Percentiles rank a stretch among this genome's conserved stretches.
Evolutionary conservation across 164 flowering plant genomes (phyloP).

Genomic region (Tetrastigma voinierianum): DNA sequence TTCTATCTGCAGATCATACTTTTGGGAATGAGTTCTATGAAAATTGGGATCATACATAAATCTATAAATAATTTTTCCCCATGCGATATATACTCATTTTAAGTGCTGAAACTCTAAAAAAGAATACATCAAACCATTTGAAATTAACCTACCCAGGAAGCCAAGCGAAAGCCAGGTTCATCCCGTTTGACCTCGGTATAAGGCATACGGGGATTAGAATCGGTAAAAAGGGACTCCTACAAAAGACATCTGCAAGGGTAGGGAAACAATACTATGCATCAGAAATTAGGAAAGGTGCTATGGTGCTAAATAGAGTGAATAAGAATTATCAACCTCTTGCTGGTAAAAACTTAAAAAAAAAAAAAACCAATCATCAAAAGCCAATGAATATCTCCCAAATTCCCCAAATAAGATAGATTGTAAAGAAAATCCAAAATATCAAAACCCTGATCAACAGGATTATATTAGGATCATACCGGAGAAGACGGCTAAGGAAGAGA

Average conservation of each 20-base stretch:
- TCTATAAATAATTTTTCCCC: too few relatives aligned
- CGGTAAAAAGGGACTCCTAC: constrained; percentile 40
- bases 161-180: too few relatives aligned
- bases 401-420: too few relatives aligned
- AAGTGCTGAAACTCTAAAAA: not conserved
- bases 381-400: too few relatives aligned
- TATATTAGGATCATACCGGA: too few relatives aligned
- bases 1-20: not conserved
- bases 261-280: constrained; percentile 37
- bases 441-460: too few relatives aligned
- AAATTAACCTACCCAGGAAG: constrained; percentile 25
- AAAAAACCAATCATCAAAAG: too few relatives aligned
- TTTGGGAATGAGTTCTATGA: not conserved
- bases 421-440: too few relatives aligned
- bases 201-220: constrained; percentile 23
- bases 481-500: too few relatives aligned
- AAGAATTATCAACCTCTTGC: constrained; percentile 19
- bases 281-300: constrained; percentile 18
- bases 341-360: too few relatives aligned
- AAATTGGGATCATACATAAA: not conserved
- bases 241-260: constrained; percentile 46
- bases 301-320: constrained; percentile 15
- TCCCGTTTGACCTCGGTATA: too few relatives aligned
- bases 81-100: not conserved
- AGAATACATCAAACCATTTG: constrained; percentile 7